A percentile compares a stretch with the other conserved stretches of the same genome.
phyloP scores from a whole-genome alignment of 495 filamentous ascomycete species.

The Annulohypoxylon stygium region DNA sequence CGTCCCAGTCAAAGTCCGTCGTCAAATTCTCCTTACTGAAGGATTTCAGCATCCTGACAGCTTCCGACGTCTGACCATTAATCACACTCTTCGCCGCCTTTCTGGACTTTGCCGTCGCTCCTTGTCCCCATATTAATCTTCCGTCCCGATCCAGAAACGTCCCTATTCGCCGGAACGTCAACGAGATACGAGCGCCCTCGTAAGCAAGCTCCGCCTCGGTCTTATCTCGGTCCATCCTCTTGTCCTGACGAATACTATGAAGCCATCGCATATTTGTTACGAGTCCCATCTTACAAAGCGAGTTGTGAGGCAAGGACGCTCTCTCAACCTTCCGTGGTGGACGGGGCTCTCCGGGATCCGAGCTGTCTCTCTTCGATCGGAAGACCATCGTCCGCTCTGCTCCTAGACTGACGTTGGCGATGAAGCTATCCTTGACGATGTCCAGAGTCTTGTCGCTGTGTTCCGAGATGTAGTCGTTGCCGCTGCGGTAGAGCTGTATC shows the following conservation, averaged over 20 bases:
- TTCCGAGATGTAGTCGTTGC: slow-evolving; percentile 95
- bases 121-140: slow-evolving; percentile 89
- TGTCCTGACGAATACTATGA: slow-evolving; percentile 90
- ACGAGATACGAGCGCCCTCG: slow-evolving; percentile 83
- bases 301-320: slow-evolving; percentile 86
- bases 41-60: slow-evolving; percentile 76
- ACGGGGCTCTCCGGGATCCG: slow-evolving; percentile 17
- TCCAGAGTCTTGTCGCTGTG: slow-evolving; percentile 98
- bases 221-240: slow-evolving; percentile 74
- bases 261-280: slow-evolving; percentile 88
- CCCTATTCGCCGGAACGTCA: slow-evolving; percentile 92
- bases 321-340: slow-evolving; percentile 64
- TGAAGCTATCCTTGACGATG: slow-evolving; percentile 81
- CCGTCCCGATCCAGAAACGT: slow-evolving; percentile 79
- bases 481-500: slow-evolving; percentile 91
- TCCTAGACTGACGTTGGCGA: slow-evolving; percentile 93
- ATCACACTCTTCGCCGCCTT: slow-evolving; percentile 70
- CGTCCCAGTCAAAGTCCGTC: slow-evolving; percentile 81
- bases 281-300: slow-evolving; percentile 84
- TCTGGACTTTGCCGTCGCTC: slow-evolving; percentile 76
- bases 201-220: slow-evolving; percentile 76
- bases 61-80: slow-evolving; percentile 74
- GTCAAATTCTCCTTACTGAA: slow-evolving; percentile 90
- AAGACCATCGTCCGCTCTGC: slow-evolving; percentile 93
- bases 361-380: slow-evolving; percentile 76